phyloP scores from a whole-genome alignment of 2,329 filamentous ascomycete genomes.

The Penicillium janthinellum region DNA sequence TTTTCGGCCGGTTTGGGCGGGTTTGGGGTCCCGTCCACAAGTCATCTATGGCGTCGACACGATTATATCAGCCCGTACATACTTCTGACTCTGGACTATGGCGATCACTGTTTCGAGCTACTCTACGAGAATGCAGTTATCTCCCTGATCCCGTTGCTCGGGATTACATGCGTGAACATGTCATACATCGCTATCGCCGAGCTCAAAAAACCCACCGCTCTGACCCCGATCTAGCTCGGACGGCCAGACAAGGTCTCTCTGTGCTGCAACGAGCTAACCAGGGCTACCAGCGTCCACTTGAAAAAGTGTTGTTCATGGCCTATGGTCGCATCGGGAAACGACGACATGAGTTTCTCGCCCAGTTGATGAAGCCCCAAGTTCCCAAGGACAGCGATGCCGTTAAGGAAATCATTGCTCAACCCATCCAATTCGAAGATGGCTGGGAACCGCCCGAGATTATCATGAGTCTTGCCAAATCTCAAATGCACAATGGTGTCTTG shows the following conservation, averaged over 20 bases:
- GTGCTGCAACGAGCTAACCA: slow-evolving; percentile 56
- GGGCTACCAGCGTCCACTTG: slow-evolving; percentile 54
- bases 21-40: slow-evolving; percentile 4
- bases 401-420: slow-evolving; percentile 20
- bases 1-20: slow-evolving; percentile 23
- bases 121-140: slow-evolving; percentile 62
- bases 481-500: slow-evolving; percentile 33
- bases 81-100: slow-evolving; percentile 27
- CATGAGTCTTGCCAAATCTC: slow-evolving; percentile 37
- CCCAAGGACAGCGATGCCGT: slow-evolving; percentile 28
- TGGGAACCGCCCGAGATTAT: slow-evolving; percentile 41
- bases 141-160: slow-evolving; percentile 61
- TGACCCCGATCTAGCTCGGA: slow-evolving; percentile 21
- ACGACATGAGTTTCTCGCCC: slow-evolving; percentile 50
- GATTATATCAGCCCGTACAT: slow-evolving; percentile 10
- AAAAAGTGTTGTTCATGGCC: slow-evolving; percentile 55
- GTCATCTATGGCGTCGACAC: slow-evolving; percentile 25
- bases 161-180: slow-evolving; percentile 52
- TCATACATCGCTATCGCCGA: slow-evolving; percentile 30
- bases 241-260: slow-evolving; percentile 44
- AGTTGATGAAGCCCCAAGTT: slow-evolving; percentile 33
- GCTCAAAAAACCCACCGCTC: slow-evolving; percentile 16
- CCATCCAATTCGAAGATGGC: slow-evolving; percentile 28
- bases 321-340: slow-evolving; percentile 61
- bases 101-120: slow-evolving; percentile 55